Percentiles rank a stretch among this genome's conserved stretches.
Evolutionary conservation across 495 filamentous ascomycete species (phyloP).

Genomic region (Aspergillus cristatus): DNA sequence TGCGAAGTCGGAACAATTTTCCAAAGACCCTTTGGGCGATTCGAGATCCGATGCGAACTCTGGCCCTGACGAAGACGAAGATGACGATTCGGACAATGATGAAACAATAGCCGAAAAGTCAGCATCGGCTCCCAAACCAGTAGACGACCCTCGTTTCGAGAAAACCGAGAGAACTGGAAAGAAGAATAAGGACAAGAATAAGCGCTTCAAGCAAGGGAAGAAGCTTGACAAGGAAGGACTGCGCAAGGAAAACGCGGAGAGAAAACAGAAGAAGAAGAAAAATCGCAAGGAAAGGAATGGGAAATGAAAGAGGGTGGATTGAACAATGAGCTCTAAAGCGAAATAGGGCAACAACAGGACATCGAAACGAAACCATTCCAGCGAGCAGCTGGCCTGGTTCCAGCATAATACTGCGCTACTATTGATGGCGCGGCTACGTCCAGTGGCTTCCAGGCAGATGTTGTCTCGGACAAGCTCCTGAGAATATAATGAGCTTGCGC

Average conservation of each 20-base stretch:
- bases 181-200: constrained; percentile 16
- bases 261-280: constrained; percentile 30
- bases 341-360: too few relatives aligned
- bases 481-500: too few relatives aligned
- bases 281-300: constrained; percentile 21
- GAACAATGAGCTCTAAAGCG: too few relatives aligned
- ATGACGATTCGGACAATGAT: constrained; percentile 15
- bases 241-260: constrained; percentile 23
- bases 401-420: too few relatives aligned
- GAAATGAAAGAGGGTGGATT: constrained; percentile 7
- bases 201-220: constrained; percentile 17
- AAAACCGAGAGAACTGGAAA: constrained; percentile 5
- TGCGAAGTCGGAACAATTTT: constrained; percentile 8
- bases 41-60: constrained; percentile 18
- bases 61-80: constrained; percentile 12
- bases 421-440: too few relatives aligned
- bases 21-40: constrained; percentile 9
- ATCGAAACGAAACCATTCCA: too few relatives aligned
- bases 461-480: too few relatives aligned
- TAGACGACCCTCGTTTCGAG: constrained; percentile 3
- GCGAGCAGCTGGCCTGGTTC: not conserved
- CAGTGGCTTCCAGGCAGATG: too few relatives aligned
- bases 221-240: constrained; percentile 21
- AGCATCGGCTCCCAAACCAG: constrained; percentile 1
- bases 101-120: constrained; percentile 5